phyloP scores from a whole-genome alignment of 2,329 filamentous ascomycete genomes.

The Simplicillium aogashimaense region DNA sequence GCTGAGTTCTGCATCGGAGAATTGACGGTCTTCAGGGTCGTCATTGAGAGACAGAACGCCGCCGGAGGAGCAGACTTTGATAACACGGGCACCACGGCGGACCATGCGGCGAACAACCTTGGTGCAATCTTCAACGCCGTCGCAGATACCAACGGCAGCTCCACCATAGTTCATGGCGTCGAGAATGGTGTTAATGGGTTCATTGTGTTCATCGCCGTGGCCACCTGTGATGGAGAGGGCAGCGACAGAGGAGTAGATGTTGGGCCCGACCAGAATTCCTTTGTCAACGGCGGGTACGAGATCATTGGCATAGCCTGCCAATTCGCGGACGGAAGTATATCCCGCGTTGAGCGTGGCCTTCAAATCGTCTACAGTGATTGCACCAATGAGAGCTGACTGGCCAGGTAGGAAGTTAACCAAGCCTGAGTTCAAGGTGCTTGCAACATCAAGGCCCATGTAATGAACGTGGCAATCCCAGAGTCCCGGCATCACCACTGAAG shows the following conservation, averaged over 20 bases:
- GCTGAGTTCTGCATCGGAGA: constrained; percentile 30
- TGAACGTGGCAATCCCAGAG: constrained; percentile 42
- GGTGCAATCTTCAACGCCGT: constrained; percentile 35
- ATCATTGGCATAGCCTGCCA: constrained; percentile 33
- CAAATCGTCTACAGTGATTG: constrained; percentile 28
- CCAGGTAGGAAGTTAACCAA: constrained; percentile 14
- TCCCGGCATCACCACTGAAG: constrained; percentile 35
- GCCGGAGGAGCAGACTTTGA: constrained; percentile 35
- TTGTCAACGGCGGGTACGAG: constrained; percentile 28
- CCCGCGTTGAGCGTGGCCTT: constrained; percentile 31
- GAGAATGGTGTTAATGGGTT: constrained; percentile 22
- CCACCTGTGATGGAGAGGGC: constrained; percentile 34
- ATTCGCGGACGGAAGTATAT: constrained; percentile 37
- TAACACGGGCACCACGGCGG: constrained; percentile 34
- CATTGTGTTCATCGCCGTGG: constrained; percentile 32
- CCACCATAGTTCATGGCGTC: constrained; percentile 19
- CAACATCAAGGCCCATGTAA: constrained; percentile 22
- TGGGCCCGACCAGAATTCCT: constrained; percentile 30
- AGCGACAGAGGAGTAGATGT: constrained; percentile 32
- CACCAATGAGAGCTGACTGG: constrained; percentile 22
- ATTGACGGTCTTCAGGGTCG: constrained; percentile 30
- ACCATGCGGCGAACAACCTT: constrained; percentile 30
- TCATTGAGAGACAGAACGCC: constrained; percentile 32
- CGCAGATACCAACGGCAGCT: constrained; percentile 23
- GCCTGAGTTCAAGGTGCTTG: constrained; percentile 7